Evolutionary conservation across 768 basidiomycete genomes (phyloP).

Genomic region (Lactarius akahatsu): DNA sequence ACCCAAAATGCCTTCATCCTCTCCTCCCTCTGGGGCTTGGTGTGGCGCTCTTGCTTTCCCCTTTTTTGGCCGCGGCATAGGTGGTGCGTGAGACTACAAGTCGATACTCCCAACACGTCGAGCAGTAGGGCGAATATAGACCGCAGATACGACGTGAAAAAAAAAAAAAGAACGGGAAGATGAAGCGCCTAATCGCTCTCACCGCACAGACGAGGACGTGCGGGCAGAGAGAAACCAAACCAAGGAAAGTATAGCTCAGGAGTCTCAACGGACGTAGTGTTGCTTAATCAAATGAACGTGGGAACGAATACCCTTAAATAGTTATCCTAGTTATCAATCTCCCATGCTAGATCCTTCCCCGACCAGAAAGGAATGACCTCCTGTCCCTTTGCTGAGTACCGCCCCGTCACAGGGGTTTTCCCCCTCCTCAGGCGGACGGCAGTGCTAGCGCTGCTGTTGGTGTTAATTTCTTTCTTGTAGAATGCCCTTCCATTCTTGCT

Average conservation of each 20-base stretch:
- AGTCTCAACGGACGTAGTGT: background rate
- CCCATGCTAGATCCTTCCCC: constrained; percentile 78
- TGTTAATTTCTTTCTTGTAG: constrained; percentile 48
- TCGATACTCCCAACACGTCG: constrained; percentile 4
- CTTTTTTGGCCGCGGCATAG: constrained; percentile 25
- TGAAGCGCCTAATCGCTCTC: background rate
- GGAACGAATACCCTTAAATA: constrained; percentile 19
- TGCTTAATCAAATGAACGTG: constrained; percentile 18
- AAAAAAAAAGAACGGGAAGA: background rate
- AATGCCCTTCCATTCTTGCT: constrained; percentile 77
- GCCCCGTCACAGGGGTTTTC: constrained; percentile 44
- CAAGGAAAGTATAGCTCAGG: constrained; percentile 14
- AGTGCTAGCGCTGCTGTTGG: constrained; percentile 35
- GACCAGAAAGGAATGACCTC: constrained; percentile 84
- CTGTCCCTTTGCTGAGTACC: constrained; percentile 49
- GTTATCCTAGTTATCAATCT: constrained; percentile 30
- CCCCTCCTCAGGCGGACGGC: constrained; percentile 47
- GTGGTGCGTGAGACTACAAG: background rate
- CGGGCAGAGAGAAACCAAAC: constrained; percentile 4
- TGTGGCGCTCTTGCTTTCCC: constrained; percentile 24
- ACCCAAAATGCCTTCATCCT: constrained; percentile 21
- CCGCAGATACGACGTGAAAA: background rate
- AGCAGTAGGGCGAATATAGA: background rate
- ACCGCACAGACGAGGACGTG: background rate
- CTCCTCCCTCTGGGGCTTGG: constrained; percentile 17